Evolutionary conservation across 176 grass and related monocot species (phyloP).

Genomic region (Aegilops tauschii): DNA sequence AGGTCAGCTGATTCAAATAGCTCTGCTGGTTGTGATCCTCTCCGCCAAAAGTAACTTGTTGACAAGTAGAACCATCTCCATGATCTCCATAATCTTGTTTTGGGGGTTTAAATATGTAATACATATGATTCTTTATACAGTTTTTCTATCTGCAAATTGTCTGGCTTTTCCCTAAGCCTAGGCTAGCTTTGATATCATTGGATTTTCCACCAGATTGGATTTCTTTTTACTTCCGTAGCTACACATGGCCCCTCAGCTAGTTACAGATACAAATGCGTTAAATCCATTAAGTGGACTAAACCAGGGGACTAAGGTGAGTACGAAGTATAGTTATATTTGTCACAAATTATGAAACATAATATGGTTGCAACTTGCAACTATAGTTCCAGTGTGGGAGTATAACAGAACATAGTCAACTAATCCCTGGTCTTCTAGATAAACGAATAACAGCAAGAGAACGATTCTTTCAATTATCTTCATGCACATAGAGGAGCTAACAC

Average conservation of each 20-base stretch:
- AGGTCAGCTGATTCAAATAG: background rate
- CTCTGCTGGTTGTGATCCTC: background rate
- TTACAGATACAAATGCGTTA: background rate
- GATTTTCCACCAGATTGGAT: background rate
- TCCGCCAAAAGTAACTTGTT: background rate
- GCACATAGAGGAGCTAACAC: background rate
- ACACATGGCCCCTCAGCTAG: background rate
- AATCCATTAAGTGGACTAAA: constrained; percentile 4
- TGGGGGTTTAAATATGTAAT: background rate
- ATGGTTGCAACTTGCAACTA: background rate
- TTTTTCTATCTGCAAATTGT: background rate
- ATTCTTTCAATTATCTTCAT: background rate
- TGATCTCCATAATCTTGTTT: background rate
- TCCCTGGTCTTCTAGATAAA: constrained; percentile 5
- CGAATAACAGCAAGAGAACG: background rate
- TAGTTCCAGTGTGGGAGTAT: background rate
- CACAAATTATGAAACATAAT: background rate
- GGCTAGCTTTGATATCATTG: background rate
- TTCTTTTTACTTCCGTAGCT: background rate
- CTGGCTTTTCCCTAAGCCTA: background rate
- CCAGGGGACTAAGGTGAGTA: background rate
- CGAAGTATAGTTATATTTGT: background rate
- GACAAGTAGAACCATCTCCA: background rate
- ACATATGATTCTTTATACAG: background rate
- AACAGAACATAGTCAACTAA: background rate